Evolutionary conservation across 1,284 basidiomycete genomes (phyloP), one percentile per base, ranked within the genome.

Genomic region (Ceratobasidium sp.): DNA sequence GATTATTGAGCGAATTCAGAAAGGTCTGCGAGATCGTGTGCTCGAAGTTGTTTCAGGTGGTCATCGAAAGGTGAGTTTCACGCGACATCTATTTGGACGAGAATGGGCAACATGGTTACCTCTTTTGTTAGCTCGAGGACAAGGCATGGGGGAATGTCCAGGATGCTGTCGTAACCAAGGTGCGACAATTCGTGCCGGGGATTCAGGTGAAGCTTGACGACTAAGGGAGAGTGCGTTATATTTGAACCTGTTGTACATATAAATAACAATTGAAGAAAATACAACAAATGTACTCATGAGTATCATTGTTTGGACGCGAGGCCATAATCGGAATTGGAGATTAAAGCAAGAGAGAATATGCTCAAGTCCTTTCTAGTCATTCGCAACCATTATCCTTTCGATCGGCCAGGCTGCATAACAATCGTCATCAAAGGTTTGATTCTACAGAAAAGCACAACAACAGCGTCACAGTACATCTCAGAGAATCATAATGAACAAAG

Each of bases 101-200:
- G 36, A 26, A n/a, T 60, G 2, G 62, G 18, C 28, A 39, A 65
- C 14, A 14, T 39, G n/a, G n/a, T n/a, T 46, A 23, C 30, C 36
- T 26, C 48, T 53, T 65, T 65, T 46, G 36, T 48, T 65, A 65
- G 46, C 55, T 74, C 48, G 73, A 74, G 45, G 73, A 74, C 55
- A 60, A 71, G 32, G 69, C 73, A 18, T 74, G 73, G 73, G 73
- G 73, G 16, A 71, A 64, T 32, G 73, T 74, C 28, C 73, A 74
- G 48, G 67, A 74, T 39, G 59, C 73, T 26, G 60, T 74, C 46
- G 73, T 74, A 12, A 62, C 50, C 30, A 74, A 74, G 52, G 73
- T 74, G 16, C 58, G 48, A 18, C 32, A 74, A 59, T 74, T 71
- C 32, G 73, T 74, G 10, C 73, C 73, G n/a, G 73, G 73, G 32